Percentiles rank a stretch among this genome's conserved stretches.
Conservation (phyloP, 345 rosid genomes). For the Litchi chinensis region DNA sequence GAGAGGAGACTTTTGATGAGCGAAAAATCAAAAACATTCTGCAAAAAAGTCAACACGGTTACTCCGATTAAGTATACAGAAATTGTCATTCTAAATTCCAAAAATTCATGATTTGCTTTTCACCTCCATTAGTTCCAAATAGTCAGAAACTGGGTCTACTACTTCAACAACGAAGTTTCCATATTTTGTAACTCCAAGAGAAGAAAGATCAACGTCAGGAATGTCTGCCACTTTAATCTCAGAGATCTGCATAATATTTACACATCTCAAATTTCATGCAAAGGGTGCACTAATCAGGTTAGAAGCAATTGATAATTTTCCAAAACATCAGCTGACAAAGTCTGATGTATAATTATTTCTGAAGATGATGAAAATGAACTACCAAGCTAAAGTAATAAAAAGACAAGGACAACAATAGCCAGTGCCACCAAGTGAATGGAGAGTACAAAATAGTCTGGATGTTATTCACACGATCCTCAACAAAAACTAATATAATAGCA, state of each 20-base stretch:
- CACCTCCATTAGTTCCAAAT: slow-evolving; percentile 93
- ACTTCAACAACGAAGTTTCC: slow-evolving; percentile 84
- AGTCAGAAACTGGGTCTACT: slow-evolving; percentile 86
- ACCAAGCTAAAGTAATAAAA: not conserved
- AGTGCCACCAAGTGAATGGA: not conserved
- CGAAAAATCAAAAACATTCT: slow-evolving; percentile 85
- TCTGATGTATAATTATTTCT: not conserved
- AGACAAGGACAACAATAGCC: not conserved
- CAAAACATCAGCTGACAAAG: not conserved
- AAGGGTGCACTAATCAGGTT: not conserved
- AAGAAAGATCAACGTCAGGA: slow-evolving; percentile 79
- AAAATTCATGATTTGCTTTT: slow-evolving; percentile 26
- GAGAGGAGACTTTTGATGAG: slow-evolving; percentile 79
- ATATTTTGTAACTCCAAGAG: slow-evolving; percentile 60
- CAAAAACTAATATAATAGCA: not conserved
- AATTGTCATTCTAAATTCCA: slow-evolving; percentile 14
- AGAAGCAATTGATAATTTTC: not conserved
- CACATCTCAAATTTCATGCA: slow-evolving; percentile 19
- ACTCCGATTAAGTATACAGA: slow-evolving; percentile 20
- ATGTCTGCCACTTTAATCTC: slow-evolving; percentile 85
- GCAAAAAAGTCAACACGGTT: slow-evolving; percentile 42
- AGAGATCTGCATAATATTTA: slow-evolving; percentile 59
- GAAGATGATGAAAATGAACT: not conserved
- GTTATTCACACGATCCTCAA: not conserved
- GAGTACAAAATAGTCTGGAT: not conserved